Evolutionary conservation across 371 early-diverging fungal genomes (phyloP), one percentile per base, ranked within the genome.

Genomic region (Mortierella sp.): DNA sequence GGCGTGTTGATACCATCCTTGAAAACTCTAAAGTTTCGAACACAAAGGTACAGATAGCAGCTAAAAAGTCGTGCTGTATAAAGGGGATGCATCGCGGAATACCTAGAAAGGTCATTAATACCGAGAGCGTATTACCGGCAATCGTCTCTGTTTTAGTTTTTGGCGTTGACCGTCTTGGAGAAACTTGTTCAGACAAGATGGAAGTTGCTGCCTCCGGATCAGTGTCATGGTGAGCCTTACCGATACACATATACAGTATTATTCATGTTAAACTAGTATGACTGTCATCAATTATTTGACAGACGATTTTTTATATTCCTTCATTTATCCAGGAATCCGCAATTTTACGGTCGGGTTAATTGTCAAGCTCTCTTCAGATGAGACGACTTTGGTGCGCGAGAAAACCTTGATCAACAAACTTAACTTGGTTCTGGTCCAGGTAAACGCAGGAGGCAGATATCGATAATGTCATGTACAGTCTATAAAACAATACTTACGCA

Each of bases 91-190:
- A n/a, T n/a, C n/a, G n/a, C n/a, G n/a, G n/a, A n/a, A n/a, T n/a
- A n/a, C n/a, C n/a, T n/a, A n/a, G n/a, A n/a, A n/a, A n/a, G n/a
- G n/a, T n/a, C n/a, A n/a, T n/a, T n/a, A n/a, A n/a, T n/a, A n/a
- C n/a, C n/a, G n/a, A n/a, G n/a, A n/a, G n/a, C n/a, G n/a, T n/a
- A n/a, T n/a, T n/a, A n/a, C n/a, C n/a, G n/a, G n/a, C n/a, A n/a
- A n/a, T n/a, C n/a, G n/a, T 11, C 37, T 34, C 4, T 34, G 37
- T 4, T 34, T 8, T 83, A 99, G 95, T 97, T 93, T 75, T 87
- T 99, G 79, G 99, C 99, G 34, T 87, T 99, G 44, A 94, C 95
- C 72, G 92, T 99, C 27, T 83, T 99, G 55, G 99, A 99, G 78
- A 94, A 94, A 72, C 90, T 98, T 24, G 93, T 99, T 64, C 97